Evolutionary conservation across 2,329 filamentous ascomycete species (phyloP).

Genomic region (Sporothrix pseudoabietina): DNA sequence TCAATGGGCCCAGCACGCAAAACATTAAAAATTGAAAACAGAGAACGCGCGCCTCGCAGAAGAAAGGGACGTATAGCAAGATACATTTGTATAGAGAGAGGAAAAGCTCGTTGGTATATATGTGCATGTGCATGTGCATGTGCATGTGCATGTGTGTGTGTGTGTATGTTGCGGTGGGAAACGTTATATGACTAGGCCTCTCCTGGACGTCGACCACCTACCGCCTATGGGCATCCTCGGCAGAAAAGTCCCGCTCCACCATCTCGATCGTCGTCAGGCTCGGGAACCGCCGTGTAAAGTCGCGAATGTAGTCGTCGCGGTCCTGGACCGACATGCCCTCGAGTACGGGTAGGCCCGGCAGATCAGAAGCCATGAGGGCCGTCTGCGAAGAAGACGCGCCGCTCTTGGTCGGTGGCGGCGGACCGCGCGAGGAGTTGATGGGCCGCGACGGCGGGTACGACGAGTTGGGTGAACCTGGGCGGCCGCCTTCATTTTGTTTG

Average conservation of each 20-base stretch:
- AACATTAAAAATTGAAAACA: background rate
- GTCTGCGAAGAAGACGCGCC: background rate
- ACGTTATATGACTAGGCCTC: background rate
- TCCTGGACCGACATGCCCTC: conserved; percentile 58
- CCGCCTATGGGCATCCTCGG: conserved; percentile 38
- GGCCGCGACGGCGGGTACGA: conserved; percentile 34
- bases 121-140: background rate
- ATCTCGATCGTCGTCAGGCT: conserved; percentile 83
- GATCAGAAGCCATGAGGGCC: conserved; percentile 49
- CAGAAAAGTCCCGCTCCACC: conserved; percentile 69
- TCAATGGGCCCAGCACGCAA: background rate
- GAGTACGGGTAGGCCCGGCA: conserved; percentile 53
- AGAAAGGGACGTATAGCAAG: background rate
- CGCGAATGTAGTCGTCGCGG: conserved; percentile 64
- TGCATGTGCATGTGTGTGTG: background rate
- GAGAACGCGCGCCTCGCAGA: background rate
- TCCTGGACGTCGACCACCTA: background rate
- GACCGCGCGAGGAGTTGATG: background rate
- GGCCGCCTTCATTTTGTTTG: conserved; percentile 32
- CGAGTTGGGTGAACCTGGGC: conserved; percentile 48
- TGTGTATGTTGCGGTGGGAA: background rate
- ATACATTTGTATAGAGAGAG: background rate
- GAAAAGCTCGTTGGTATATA: conserved; percentile 23
- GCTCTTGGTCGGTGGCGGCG: conserved; percentile 33
- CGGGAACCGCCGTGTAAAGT: conserved; percentile 85